Conservation (phyloP, 1,284 basidiomycete species). For the Boletellus deceptivus region DNA sequence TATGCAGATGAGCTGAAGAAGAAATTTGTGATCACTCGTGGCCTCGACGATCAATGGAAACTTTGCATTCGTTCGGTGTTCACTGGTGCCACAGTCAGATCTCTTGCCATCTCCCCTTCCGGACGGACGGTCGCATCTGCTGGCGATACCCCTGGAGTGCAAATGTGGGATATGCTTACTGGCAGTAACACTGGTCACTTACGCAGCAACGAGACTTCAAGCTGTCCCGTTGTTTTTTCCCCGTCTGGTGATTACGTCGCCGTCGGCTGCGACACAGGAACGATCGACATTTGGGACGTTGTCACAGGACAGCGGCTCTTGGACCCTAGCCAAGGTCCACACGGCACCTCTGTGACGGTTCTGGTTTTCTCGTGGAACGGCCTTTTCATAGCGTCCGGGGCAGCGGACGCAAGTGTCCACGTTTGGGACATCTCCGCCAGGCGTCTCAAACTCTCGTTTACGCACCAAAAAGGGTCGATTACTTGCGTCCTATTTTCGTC, state of each 20-base stretch:
- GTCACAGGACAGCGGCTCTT: conserved; percentile 15
- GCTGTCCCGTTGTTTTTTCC: conserved; percentile 24
- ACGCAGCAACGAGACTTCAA: conserved; percentile 2
- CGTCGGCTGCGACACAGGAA: conserved; percentile 17
- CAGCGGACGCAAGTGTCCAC: conserved; percentile 13
- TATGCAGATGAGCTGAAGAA: conserved; percentile 16
- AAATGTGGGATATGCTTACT: conserved; percentile 21
- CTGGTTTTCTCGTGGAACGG: conserved; percentile 15
- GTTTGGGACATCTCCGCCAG: conserved; percentile 12
- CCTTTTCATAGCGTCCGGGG: conserved; percentile 16
- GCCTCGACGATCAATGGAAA: conserved; percentile 18
- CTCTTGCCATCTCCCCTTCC: conserved; percentile 18
- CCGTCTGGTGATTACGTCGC: conserved; percentile 21
- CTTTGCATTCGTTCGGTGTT: conserved; percentile 14
- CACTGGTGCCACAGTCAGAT: conserved; percentile 10
- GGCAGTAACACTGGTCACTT: conserved; percentile 18
- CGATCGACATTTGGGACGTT: conserved; percentile 23
- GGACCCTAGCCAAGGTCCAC: background rate
- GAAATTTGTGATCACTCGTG: conserved; percentile 11
- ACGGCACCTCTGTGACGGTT: conserved; percentile 5
- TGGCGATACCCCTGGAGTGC: conserved; percentile 16
- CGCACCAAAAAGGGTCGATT: conserved; percentile 13
- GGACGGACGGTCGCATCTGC: conserved; percentile 20
- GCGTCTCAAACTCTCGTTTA: conserved; percentile 5
- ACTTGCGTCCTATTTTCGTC: conserved; percentile 17